These are phyloP conservation scores for Porodaedalea pini DNA, from an alignment of 1,284 basidiomycete genomes.

Conservation along the genomic window DNA sequence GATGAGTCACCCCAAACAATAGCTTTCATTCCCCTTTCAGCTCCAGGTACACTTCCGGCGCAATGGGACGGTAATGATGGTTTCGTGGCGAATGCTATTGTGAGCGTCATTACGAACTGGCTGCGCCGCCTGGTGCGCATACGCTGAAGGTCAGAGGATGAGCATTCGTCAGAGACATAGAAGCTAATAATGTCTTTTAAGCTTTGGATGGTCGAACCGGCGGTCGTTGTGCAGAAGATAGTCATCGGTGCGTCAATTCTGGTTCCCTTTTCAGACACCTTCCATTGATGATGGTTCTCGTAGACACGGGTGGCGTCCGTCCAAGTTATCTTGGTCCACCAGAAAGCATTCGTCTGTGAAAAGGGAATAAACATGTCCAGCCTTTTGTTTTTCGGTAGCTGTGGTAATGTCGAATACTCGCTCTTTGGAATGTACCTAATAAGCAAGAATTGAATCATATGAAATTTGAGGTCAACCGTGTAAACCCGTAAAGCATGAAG, in stretches of 20 bases:
- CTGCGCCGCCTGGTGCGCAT: conserved; percentile 45
- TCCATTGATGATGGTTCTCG: neutral
- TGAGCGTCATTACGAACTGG: conserved; percentile 35
- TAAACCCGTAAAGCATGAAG: neutral
- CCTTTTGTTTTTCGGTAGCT: neutral
- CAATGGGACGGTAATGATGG: conserved; percentile 49
- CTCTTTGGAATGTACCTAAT: too few species aligned
- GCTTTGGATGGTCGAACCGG: conserved; percentile 56
- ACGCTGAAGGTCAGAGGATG: conserved; percentile 45
- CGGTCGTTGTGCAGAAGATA: conserved; percentile 59
- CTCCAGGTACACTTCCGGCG: conserved; percentile 46
- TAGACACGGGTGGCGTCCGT: conserved; percentile 45
- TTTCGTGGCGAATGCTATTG: conserved; percentile 52
- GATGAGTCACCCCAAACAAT: conserved; percentile 39
- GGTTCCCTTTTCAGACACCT: neutral
- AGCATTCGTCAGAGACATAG: neutral
- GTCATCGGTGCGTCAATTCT: conserved; percentile 36
- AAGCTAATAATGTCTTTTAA: neutral
- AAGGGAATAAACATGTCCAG: neutral
- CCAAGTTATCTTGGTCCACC: conserved; percentile 61
- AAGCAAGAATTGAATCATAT: too few species aligned
- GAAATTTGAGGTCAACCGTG: neutral
- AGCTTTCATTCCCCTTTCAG: conserved; percentile 47
- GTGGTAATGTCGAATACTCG: too few species aligned
- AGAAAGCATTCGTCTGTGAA: conserved; percentile 42